Conservation (phyloP, 208 protist genomes). For the Acanthamoeba sp. region DNA sequence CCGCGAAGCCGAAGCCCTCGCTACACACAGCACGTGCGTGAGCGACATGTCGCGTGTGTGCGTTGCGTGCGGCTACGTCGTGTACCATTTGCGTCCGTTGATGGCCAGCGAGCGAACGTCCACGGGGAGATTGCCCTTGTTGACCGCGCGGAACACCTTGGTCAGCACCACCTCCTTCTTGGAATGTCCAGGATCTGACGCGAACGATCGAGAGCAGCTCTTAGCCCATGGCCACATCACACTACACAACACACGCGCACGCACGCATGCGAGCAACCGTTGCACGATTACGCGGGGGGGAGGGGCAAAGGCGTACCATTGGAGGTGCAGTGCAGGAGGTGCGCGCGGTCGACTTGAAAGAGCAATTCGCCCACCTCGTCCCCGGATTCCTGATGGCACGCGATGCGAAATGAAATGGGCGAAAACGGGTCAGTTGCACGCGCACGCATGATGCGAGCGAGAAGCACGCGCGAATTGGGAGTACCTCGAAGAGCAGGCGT, state of each 20-base stretch:
- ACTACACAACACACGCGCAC: too few species aligned
- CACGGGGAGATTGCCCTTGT: slow-evolving; percentile 68
- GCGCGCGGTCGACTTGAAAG: slow-evolving; percentile 36
- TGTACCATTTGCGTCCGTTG: slow-evolving; percentile 33
- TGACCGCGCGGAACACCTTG: slow-evolving; percentile 58
- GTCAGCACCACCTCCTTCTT: slow-evolving; percentile 63
- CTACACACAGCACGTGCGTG: neutral
- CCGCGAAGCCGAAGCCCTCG: slow-evolving; percentile 44
- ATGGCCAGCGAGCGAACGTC: slow-evolving; percentile 49
- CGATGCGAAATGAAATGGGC: too few species aligned
- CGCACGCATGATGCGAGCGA: too few species aligned
- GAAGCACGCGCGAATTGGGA: too few species aligned
- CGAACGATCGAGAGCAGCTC: neutral
- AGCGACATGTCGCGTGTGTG: neutral
- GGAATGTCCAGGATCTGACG: slow-evolving; percentile 29
- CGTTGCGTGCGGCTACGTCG: neutral
- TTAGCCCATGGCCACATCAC: too few species aligned
- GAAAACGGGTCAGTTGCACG: too few species aligned
- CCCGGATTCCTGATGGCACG: neutral
- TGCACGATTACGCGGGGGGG: too few species aligned
- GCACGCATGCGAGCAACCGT: too few species aligned
- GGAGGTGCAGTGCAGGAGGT: slow-evolving; percentile 63
- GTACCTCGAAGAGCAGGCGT: slow-evolving; percentile 43
- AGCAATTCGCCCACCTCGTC: slow-evolving; percentile 46
- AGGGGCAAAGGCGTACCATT: neutral